These are phyloP conservation scores for Perkinsus olseni DNA, from an alignment of 169 alveolate species.

Conservation along the genomic window DNA sequence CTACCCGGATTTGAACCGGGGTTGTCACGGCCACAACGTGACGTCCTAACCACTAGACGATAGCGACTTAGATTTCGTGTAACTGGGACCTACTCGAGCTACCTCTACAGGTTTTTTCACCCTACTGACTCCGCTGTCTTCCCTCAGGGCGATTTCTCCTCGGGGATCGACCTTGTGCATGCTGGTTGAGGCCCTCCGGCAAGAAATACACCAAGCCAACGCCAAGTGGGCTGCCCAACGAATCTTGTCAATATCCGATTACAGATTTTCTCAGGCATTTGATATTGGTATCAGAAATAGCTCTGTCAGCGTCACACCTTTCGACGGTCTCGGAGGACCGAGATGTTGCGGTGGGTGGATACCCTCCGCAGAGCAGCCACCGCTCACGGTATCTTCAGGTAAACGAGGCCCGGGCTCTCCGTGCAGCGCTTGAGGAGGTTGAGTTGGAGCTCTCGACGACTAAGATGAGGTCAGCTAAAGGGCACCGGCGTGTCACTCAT, in stretches of 20 bases:
- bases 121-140: not conserved
- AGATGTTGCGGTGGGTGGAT: not conserved
- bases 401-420: not conserved
- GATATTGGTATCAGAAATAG: not conserved
- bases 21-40: slow-evolving; percentile 5
- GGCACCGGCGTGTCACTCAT: no score
- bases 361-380: not conserved
- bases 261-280: no score
- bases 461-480: not conserved
- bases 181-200: not conserved
- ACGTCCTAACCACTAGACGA: slow-evolving; percentile 1
- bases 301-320: not conserved
- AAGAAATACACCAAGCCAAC: not conserved
- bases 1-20: slow-evolving; percentile 5
- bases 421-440: not conserved
- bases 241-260: no score
- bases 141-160: not conserved
- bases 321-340: not conserved
- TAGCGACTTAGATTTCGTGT: not conserved
- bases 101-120: not conserved
- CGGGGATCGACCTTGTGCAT: not conserved
- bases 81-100: not conserved
- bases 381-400: not conserved
- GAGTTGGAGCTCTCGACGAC: not conserved
- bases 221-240: not conserved